Evolutionary conservation across 192 early-diverging fungal species (phyloP).

Genomic region (Chytriomyces sp.): DNA sequence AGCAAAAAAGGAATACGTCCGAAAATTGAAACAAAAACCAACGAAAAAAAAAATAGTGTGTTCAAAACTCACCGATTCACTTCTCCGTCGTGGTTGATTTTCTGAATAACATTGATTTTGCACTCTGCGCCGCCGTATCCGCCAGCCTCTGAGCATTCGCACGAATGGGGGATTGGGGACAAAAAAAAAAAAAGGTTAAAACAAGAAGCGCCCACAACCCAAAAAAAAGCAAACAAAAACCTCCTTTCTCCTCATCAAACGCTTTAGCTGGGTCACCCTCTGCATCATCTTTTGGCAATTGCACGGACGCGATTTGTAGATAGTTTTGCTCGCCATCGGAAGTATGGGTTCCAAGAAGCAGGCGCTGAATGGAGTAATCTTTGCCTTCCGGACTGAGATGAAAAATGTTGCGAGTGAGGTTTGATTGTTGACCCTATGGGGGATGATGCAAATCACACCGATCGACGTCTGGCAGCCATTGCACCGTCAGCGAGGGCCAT

Average conservation of each 20-base stretch:
- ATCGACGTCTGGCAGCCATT: conserved; percentile 97
- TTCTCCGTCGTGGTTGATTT: conserved; percentile 96
- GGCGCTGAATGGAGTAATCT: conserved; percentile 86
- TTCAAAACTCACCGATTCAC: conserved; percentile 73
- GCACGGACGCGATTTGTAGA: conserved; percentile 92
- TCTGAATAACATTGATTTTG: conserved; percentile 86
- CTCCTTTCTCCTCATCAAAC: conserved; percentile 76
- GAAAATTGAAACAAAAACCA: conserved; percentile 14
- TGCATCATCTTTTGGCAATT: conserved; percentile 76
- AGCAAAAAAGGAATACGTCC: not conserved
- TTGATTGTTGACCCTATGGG: not conserved
- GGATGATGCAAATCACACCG: conserved; percentile 50
- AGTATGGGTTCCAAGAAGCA: conserved; percentile 95
- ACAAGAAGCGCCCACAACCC: no score
- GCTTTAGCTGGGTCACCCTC: conserved; percentile 58
- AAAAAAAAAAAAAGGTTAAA: no score
- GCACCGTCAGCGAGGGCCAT: conserved; percentile 96
- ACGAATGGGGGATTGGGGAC: no score
- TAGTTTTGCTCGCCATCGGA: conserved; percentile 96
- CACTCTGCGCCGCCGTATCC: conserved; percentile 82
- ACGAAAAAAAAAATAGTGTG: conserved; percentile 27
- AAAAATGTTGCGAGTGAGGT: not conserved
- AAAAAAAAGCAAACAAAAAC: conserved; percentile 45
- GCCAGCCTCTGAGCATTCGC: conserved; percentile 64
- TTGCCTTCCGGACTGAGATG: conserved; percentile 81